Evolutionary conservation across 257 asterid genomes (phyloP), one percentile per base, ranked within the genome.

Genomic region (Scutellaria baicalensis): DNA sequence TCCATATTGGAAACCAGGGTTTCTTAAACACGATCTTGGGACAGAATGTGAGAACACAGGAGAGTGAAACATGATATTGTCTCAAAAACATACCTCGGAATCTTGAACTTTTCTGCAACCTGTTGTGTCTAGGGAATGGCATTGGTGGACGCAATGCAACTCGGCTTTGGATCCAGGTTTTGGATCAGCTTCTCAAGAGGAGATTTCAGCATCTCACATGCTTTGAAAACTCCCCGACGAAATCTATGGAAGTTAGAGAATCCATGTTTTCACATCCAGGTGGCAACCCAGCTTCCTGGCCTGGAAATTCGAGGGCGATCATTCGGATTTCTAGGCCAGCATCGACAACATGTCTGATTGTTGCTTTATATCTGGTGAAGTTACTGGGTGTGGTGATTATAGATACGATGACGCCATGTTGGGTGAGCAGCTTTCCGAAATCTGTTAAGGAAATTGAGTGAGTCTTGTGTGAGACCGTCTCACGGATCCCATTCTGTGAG

Each of bases 191-290:
- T 60, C 45, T 81, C 82, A 5, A 84, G 74, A 0, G 91, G 84
- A 5, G 48, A 10, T 59, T 75, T 47, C 8, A 89, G 59, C 71
- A 77, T 3, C 31, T 55, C 55, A 3, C 68, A 64, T 6, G 96
- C 91, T 1, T 9, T 43, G 45, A 84, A 78, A 89, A 84, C 0
- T 69, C 45, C 16, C 12, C 23, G 13, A 45, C n/a, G 3, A 80
- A 51, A 12, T 35, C 72, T 33, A 65, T 39, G 10, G 93, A 81
- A 20, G 74, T 58, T 1, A 89, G 82, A 6, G 79, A 1, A 50
- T 89, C 91, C 73, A 80, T 36, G 61, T 83, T 89, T 57, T 89
- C 96, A 39, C 89, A 89, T 2, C 89, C 89, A 3, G 75, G 55
- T 1, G 96, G 96, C 7, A 89, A 57, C 0, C 94, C 96, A 12